Base-by-base conservation (phyloP, 2,329 filamentous ascomycete species). In the Alternaria conjuncta region DNA sequence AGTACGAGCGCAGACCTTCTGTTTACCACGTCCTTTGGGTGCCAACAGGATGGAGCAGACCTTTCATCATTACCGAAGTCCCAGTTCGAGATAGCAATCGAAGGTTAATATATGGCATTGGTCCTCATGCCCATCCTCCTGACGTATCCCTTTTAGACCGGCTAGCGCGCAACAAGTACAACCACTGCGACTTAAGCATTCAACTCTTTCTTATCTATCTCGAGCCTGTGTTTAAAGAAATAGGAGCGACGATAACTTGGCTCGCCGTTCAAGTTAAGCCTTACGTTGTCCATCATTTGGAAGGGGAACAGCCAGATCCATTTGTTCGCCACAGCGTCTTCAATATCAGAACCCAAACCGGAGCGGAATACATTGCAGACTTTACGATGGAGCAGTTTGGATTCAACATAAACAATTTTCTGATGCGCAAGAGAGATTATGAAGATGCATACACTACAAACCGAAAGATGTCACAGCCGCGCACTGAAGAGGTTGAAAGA, bases 341-440 rank as follows among this genome's bases (percentile, higher is more conserved):
- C 23, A 49, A n/a, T 6, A 62, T 63, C 23, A 55, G 44, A 5
- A 50, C 50, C 15, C 13, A 6, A 7, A 43, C 30, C 2, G 32
- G 56, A 6, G 28, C 41, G n/a, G n/a, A 60, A 15, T 60, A 54
- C 50, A 63, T 63, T 28, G 56, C 56, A n/a, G 60, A 60, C 25
- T 60, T 63, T 28, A 60, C 56, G n/a, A 55, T 63, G 8, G 56
- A 60, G 26, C 47, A 63, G 20, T 63, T 63, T 45, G 60, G 60
- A 20, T 60, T 44, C 18, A 21, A 12, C 6, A 32, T 21, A 9
- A 9, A 30, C 5, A n/a, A 30, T 45, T 63, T 50, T 50, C 43
- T 60, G 26, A 63, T 63, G 60, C 12, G 15, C 7, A 44, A 32
- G 55, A 32, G 18, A 6, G 43, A 47, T 18, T 63, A 63, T 13